A percentile compares a stretch with the other conserved stretches of the same genome.
These are phyloP conservation scores for Papiliotrema flavescens DNA, from an alignment of 1,284 basidiomycete species.

Conservation along the genomic window DNA sequence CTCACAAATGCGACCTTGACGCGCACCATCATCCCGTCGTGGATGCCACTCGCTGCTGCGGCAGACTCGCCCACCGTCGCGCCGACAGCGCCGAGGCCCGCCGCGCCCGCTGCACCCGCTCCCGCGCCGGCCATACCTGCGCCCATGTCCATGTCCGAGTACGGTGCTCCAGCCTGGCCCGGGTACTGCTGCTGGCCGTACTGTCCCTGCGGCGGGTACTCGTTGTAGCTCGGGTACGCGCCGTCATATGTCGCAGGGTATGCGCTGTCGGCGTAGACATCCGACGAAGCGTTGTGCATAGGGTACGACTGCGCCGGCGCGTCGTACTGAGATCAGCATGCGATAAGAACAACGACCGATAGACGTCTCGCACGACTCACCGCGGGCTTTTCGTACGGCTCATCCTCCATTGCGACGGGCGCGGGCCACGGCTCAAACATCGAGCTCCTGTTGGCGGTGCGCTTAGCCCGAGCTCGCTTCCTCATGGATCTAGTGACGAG, in stretches of 20 bases:
- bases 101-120: conserved; percentile 13
- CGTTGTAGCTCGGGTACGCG: conserved; percentile 8
- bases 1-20: conserved; percentile 48
- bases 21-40: conserved; percentile 39
- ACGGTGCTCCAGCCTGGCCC: background rate
- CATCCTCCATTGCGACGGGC: conserved; percentile 30
- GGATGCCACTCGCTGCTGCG: conserved; percentile 18
- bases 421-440: conserved; percentile 44
- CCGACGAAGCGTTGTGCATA: conserved; percentile 25
- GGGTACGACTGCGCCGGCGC: conserved; percentile 30
- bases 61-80: conserved; percentile 5
- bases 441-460: conserved; percentile 32
- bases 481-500: conserved; percentile 31
- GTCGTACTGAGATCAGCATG: conserved; percentile 17
- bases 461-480: conserved; percentile 28
- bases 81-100: conserved; percentile 12
- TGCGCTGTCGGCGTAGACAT: conserved; percentile 3
- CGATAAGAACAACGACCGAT: background rate
- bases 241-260: conserved; percentile 13
- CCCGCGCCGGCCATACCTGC: background rate
- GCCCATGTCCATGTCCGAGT: background rate
- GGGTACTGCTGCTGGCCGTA: background rate
- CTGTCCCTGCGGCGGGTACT: conserved; percentile 9
- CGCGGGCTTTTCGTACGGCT: conserved; percentile 33
- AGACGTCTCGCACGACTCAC: conserved; percentile 13